phyloP scores from a whole-genome alignment of 2,329 filamentous ascomycete genomes.

The Neonectria coccinea region DNA sequence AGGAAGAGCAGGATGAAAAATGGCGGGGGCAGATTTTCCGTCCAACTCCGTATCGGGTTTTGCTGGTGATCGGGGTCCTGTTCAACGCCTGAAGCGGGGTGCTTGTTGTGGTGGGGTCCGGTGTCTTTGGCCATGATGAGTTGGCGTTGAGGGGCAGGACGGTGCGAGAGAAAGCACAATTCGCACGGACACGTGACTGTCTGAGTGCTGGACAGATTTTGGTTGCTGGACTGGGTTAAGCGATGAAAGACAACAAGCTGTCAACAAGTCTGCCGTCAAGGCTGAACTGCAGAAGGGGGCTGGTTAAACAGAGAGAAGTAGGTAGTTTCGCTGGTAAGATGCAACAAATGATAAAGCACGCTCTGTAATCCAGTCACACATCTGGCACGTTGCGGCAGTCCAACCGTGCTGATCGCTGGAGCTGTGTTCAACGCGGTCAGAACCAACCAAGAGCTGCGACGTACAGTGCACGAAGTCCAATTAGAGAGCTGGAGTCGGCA shows the following conservation, averaged over 20 bases:
- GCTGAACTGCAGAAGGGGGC: not conserved
- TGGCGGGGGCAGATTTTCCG: slow-evolving; percentile 58
- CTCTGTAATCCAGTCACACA: not conserved
- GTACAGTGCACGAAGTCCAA: slow-evolving; percentile 29
- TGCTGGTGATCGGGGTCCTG: slow-evolving; percentile 38
- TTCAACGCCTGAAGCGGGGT: slow-evolving; percentile 50
- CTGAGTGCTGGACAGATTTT: slow-evolving; percentile 10
- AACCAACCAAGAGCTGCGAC: slow-evolving; percentile 13
- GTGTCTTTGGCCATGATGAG: slow-evolving; percentile 48
- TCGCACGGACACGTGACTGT: slow-evolving; percentile 46
- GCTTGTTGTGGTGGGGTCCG: slow-evolving; percentile 49
- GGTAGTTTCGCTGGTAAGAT: not conserved
- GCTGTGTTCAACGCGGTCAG: slow-evolving; percentile 2
- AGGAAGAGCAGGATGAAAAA: slow-evolving; percentile 55
- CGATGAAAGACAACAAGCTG: slow-evolving; percentile 9
- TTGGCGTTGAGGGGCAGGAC: slow-evolving; percentile 41
- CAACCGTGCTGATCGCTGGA: not conserved
- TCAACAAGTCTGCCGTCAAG: not conserved
- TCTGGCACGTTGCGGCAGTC: not conserved
- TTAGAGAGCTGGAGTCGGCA: slow-evolving; percentile 4
- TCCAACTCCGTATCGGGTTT: slow-evolving; percentile 45
- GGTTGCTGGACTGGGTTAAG: slow-evolving; percentile 7
- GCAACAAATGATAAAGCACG: not conserved
- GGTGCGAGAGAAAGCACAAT: slow-evolving; percentile 31
- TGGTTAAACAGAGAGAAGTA: not conserved